Conservation (phyloP, 495 filamentous ascomycete species). For the Aspergillus affinis region DNA sequence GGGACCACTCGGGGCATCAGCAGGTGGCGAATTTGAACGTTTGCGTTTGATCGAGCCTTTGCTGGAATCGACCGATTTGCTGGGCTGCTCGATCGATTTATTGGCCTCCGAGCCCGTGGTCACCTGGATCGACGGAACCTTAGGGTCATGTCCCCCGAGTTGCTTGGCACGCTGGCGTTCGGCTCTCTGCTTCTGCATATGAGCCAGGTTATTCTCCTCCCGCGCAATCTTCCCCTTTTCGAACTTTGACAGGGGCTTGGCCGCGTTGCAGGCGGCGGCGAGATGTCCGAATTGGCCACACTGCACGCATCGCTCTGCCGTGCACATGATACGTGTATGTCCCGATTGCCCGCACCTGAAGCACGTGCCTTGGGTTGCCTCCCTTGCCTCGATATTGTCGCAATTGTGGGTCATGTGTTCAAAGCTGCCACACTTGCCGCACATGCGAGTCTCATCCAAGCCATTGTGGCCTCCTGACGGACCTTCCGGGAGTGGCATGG, state of each 20-base stretch:
- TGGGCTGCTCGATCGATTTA: conserved; percentile 17
- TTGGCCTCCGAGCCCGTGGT: conserved; percentile 18
- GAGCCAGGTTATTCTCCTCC: conserved; percentile 35
- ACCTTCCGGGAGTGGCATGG: conserved; percentile 27
- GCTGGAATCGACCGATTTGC: conserved; percentile 11
- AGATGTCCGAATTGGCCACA: conserved; percentile 50
- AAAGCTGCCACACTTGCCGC: conserved; percentile 49
- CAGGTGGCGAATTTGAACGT: conserved; percentile 34
- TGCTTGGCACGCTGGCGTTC: conserved; percentile 45
- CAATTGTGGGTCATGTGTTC: conserved; percentile 48
- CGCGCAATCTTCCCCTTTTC: conserved; percentile 32
- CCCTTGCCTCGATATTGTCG: conserved; percentile 45
- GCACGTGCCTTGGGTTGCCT: conserved; percentile 38
- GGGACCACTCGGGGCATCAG: conserved; percentile 27
- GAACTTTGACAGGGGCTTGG: conserved; percentile 33
- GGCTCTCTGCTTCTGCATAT: conserved; percentile 28
- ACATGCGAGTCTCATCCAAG: conserved; percentile 42
- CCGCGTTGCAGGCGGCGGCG: conserved; percentile 32
- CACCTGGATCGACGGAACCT: conserved; percentile 44
- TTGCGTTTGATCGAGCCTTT: conserved; percentile 42
- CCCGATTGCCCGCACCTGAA: conserved; percentile 42
- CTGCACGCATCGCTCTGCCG: conserved; percentile 41
- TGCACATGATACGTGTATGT: conserved; percentile 42
- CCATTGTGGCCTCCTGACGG: conserved; percentile 49
- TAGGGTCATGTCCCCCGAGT: conserved; percentile 46